Conservation (phyloP, 164 flowering plant species). For the Brasenia schreberi region DNA sequence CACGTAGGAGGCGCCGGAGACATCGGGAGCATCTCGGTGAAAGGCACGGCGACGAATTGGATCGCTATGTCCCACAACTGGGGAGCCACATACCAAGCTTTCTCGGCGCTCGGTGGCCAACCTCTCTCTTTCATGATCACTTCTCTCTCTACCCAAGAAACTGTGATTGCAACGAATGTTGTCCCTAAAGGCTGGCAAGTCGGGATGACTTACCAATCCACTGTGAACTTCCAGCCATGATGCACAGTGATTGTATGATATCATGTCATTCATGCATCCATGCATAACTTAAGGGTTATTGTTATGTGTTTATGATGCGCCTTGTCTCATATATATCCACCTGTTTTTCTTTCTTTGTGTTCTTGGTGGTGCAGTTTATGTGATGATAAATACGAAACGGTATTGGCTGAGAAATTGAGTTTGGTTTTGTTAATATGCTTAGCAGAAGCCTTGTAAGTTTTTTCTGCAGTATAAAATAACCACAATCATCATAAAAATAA, state of each 20-base stretch:
- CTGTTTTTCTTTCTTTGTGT: background rate
- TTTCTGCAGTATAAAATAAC: too few relatives aligned
- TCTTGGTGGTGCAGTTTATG: background rate
- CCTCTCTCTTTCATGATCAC: constrained; percentile 66
- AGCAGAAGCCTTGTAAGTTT: too few relatives aligned
- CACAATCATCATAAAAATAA: too few relatives aligned
- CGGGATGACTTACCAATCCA: constrained; percentile 32
- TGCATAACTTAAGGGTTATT: background rate
- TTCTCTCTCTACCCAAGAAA: constrained; percentile 43
- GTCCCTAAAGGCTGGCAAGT: constrained; percentile 34
- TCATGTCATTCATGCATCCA: background rate
- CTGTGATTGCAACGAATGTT: constrained; percentile 38
- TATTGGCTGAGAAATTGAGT: too few relatives aligned
- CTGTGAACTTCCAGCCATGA: constrained; percentile 34
- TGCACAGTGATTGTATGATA: too few relatives aligned
- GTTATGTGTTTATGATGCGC: too few relatives aligned
- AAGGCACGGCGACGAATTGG: constrained; percentile 55
- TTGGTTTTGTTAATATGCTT: too few relatives aligned
- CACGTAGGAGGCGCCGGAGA: constrained; percentile 91
- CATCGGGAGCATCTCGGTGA: constrained; percentile 56
- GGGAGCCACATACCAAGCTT: constrained; percentile 93
- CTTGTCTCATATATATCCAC: too few relatives aligned
- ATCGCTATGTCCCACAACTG: constrained; percentile 61
- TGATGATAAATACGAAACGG: too few relatives aligned
- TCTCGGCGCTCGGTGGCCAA: constrained; percentile 57